Evolutionary conservation across 2,329 filamentous ascomycete genomes (phyloP).

Genomic region (Talaromyces sp.): DNA sequence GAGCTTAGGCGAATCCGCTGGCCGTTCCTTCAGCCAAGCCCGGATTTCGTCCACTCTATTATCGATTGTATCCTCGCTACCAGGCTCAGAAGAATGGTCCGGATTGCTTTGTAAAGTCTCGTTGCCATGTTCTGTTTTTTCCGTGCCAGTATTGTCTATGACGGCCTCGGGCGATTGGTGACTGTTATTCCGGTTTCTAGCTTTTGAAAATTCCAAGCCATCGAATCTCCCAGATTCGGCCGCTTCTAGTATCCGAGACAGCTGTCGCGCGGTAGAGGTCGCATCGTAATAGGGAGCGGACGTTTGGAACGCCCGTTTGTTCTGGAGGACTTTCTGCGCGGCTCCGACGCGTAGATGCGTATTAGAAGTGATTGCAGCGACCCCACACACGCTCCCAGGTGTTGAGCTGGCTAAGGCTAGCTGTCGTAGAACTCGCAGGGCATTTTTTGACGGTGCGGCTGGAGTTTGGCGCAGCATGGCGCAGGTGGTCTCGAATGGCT

Average conservation of each 20-base stretch:
- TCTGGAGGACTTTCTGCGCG: conserved; percentile 40
- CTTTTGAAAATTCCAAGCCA: conserved; percentile 32
- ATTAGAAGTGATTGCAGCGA: conserved; percentile 39
- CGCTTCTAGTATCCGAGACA: conserved; percentile 39
- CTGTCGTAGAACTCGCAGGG: conserved; percentile 37
- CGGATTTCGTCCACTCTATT: neutral
- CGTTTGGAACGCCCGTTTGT: conserved; percentile 37
- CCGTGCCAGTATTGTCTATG: neutral
- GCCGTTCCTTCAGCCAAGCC: neutral
- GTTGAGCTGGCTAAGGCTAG: conserved; percentile 26
- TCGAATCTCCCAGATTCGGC: conserved; percentile 41
- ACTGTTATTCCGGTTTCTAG: conserved; percentile 11
- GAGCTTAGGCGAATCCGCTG: neutral
- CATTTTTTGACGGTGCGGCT: conserved; percentile 40
- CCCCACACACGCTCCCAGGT: conserved; percentile 35
- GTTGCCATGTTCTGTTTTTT: neutral
- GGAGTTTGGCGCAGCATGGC: conserved; percentile 28
- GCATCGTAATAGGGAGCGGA: conserved; percentile 39
- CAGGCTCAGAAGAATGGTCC: neutral
- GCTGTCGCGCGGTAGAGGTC: conserved; percentile 28
- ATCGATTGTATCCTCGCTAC: neutral
- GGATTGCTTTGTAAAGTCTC: neutral
- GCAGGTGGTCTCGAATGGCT: neutral
- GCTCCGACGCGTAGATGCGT: conserved; percentile 34
- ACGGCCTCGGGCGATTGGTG: neutral